Percentiles rank a stretch among this genome's conserved stretches.
Conservation (phyloP, 495 filamentous ascomycete species). For the Aspergillus incahuasiensis region DNA sequence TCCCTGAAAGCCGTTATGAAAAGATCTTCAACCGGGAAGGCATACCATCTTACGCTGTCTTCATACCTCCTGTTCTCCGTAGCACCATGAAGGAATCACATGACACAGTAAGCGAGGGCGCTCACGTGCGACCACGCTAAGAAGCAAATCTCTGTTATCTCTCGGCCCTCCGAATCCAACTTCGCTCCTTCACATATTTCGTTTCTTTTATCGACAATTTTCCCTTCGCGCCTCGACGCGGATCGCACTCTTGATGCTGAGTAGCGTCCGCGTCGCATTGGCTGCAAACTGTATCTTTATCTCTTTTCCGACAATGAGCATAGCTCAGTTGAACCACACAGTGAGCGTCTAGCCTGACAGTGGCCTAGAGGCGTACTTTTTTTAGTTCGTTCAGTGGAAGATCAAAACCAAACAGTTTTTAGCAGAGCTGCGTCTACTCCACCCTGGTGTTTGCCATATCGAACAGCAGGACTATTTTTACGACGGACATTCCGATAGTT, state of each 20-base stretch:
- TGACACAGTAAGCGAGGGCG: slow-evolving; percentile 1
- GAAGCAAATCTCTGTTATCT: not conserved
- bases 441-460: slow-evolving; percentile 45
- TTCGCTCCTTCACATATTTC: not conserved
- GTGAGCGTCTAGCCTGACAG: slow-evolving; percentile 40
- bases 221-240: not conserved
- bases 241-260: slow-evolving; percentile 7
- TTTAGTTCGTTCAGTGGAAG: slow-evolving; percentile 52
- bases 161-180: not conserved
- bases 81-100: too few relatives aligned
- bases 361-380: slow-evolving; percentile 40
- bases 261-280: not conserved
- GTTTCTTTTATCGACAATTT: not conserved
- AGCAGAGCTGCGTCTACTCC: slow-evolving; percentile 55
- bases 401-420: slow-evolving; percentile 53
- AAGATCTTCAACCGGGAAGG: too few relatives aligned
- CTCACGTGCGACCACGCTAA: not conserved
- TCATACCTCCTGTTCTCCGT: too few relatives aligned
- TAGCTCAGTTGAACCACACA: slow-evolving; percentile 30
- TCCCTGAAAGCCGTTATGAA: too few relatives aligned
- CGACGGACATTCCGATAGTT: slow-evolving; percentile 38
- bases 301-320: not conserved
- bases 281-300: too few relatives aligned
- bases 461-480: slow-evolving; percentile 49
- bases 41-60: too few relatives aligned